Evolutionary conservation across 768 basidiomycete genomes (phyloP), one percentile per base, ranked within the genome.

Genomic region (Nevesoporus exiguus): DNA sequence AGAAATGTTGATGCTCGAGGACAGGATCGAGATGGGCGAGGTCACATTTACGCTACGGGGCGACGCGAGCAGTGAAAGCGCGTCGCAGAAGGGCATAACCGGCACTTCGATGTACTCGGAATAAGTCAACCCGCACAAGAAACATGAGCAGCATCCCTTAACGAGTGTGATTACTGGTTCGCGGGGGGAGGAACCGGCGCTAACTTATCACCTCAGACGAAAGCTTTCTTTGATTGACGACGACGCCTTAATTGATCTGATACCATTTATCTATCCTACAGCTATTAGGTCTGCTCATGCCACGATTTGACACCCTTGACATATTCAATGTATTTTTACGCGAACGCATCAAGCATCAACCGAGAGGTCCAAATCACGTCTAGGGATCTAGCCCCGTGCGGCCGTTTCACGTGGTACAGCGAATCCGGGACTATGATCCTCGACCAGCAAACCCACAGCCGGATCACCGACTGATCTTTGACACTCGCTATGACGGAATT

Each of bases 21-120:
- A 62, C 14, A 40, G 52, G 44, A 49, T 65, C 8, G 56, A 44
- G 24, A 62, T 66, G 39, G 64, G 64, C 39, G 56, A 65, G 36
- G 59, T 66, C 51, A 67, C 48, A 14, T 66, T 66, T 40, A 24
- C 55, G 31, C 52, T 66, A 19, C 53, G 40, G 24, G 31, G 25
- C 21, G 56, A 50, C 13, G 8, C 10, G 19, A 45, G 42, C 31
- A 45, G 47, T 9, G 51, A 51, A 21, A 44, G 47, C 27, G 39
- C 22, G 19, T 45, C 49, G 31, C 56, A 45, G 0, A 42, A 25
- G 15, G 45, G 11, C 15, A 45, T 43, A n/a, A 33, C 11, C 17
- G 49, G 37, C 25, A 47, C 46, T 19, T 42, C 48, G 25, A 14
- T 29, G 3, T 45, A 45, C 41, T n/a, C 39, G 6, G 33, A 62